Conservation (phyloP, 2,329 filamentous ascomycete genomes). For the Penicillium sp. region DNA sequence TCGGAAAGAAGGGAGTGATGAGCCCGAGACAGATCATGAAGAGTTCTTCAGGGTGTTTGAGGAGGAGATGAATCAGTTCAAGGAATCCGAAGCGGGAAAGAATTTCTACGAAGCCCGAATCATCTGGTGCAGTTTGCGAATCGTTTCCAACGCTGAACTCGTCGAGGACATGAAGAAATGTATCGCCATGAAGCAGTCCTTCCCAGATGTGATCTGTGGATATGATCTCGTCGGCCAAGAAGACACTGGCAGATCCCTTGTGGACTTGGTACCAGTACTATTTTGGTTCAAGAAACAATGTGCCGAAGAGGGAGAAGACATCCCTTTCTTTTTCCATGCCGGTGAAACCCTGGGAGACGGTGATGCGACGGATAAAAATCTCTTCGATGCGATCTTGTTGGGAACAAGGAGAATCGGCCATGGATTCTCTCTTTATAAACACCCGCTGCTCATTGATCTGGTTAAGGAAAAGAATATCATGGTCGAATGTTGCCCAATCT, state of each 20-base stretch:
- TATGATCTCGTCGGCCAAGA: conserved; percentile 92
- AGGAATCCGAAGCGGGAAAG: conserved; percentile 67
- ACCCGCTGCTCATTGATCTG: conserved; percentile 84
- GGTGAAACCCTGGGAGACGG: conserved; percentile 84
- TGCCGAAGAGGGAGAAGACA: conserved; percentile 71
- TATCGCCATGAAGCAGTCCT: conserved; percentile 76
- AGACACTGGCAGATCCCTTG: conserved; percentile 72
- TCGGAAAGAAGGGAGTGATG: conserved; percentile 63
- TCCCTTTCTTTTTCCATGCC: conserved; percentile 96
- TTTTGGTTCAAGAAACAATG: conserved; percentile 94
- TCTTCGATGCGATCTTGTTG: conserved; percentile 85
- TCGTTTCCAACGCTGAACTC: conserved; percentile 63
- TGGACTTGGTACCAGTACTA: conserved; percentile 76
- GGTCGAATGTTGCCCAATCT: conserved; percentile 87
- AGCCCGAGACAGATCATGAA: conserved; percentile 66
- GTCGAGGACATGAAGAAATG: conserved; percentile 84
- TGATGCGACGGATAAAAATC: conserved; percentile 73
- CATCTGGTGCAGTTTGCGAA: conserved; percentile 79
- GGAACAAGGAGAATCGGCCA: conserved; percentile 89
- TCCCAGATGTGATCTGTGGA: conserved; percentile 77
- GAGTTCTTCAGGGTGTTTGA: conserved; percentile 72
- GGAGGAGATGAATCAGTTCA: conserved; percentile 78
- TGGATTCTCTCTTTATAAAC: conserved; percentile 84
- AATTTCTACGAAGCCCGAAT: conserved; percentile 81
- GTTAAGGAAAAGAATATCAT: conserved; percentile 86